Evolutionary conservation across 2,329 filamentous ascomycete genomes (phyloP).

Genomic region (Xylariales sp.): DNA sequence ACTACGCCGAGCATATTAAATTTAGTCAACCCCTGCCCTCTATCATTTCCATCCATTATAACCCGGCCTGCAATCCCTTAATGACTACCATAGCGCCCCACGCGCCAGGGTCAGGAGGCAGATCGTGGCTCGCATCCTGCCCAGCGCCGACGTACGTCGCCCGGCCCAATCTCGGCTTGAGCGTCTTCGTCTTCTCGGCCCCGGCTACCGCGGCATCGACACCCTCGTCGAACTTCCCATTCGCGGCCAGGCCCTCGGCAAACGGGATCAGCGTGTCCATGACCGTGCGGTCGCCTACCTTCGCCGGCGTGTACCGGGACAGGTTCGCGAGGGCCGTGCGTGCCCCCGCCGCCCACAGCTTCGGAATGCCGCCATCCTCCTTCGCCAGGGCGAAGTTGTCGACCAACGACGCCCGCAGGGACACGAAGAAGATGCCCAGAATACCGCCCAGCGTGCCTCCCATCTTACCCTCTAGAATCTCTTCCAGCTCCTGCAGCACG

Average conservation of each 20-base stretch:
- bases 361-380: conserved; percentile 48
- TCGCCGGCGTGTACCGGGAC: conserved; percentile 64
- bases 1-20: conserved; percentile 11
- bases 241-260: conserved; percentile 55
- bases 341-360: conserved; percentile 59
- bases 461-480: conserved; percentile 68
- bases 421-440: conserved; percentile 60
- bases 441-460: conserved; percentile 54
- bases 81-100: conserved; percentile 73
- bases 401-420: conserved; percentile 53
- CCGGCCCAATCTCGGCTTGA: conserved; percentile 73
- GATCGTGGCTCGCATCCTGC: conserved; percentile 59
- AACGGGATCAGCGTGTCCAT: conserved; percentile 69
- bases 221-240: conserved; percentile 63
- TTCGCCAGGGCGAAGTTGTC: conserved; percentile 49
- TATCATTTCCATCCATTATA: conserved; percentile 23
- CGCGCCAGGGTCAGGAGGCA: conserved; percentile 76
- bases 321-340: conserved; percentile 59
- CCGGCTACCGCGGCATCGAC: conserved; percentile 70
- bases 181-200: conserved; percentile 71
- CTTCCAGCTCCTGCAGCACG: conserved; percentile 62
- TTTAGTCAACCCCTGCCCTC: not conserved
- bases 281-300: conserved; percentile 66
- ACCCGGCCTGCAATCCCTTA: conserved; percentile 52
- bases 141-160: conserved; percentile 75